Percentiles rank a stretch among this genome's conserved stretches.
phyloP scores from a whole-genome alignment of 2,329 filamentous ascomycete species.

The Fusarium nisikadoi region DNA sequence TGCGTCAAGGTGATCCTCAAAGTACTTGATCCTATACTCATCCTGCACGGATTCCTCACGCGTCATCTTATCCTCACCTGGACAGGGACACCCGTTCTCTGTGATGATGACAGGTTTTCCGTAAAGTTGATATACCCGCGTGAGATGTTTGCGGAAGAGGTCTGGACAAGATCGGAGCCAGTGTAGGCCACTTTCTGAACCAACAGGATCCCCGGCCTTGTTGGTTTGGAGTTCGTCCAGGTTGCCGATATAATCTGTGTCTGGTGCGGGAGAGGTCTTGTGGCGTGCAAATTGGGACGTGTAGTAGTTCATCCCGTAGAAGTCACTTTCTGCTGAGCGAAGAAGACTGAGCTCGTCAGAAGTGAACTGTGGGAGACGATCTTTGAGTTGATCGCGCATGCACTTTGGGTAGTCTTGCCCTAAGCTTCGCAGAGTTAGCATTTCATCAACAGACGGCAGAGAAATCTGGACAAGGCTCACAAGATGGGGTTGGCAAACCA shows the following conservation, averaged over 20 bases:
- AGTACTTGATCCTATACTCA: conserved; percentile 51
- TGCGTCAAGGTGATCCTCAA: conserved; percentile 52
- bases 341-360: conserved; percentile 43
- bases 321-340: conserved; percentile 34
- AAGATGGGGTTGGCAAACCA: conserved; percentile 55
- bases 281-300: conserved; percentile 29
- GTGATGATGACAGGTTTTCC: conserved; percentile 31
- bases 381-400: conserved; percentile 51
- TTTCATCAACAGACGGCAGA: neutral
- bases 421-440: conserved; percentile 26
- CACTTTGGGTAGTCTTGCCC: conserved; percentile 49
- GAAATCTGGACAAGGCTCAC: neutral
- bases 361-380: conserved; percentile 47
- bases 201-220: neutral
- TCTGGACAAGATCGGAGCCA: conserved; percentile 27
- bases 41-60: conserved; percentile 51
- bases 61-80: conserved; percentile 21
- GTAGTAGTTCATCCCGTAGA: conserved; percentile 37
- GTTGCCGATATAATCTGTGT: conserved; percentile 23
- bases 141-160: conserved; percentile 30
- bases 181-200: conserved; percentile 9
- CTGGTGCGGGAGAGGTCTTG: neutral
- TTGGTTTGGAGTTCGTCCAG: conserved; percentile 25
- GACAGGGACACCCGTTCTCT: conserved; percentile 31
- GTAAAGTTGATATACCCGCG: conserved; percentile 17